Conservation (phyloP, 129 eudicot genomes). For the Deinandra increscens region DNA sequence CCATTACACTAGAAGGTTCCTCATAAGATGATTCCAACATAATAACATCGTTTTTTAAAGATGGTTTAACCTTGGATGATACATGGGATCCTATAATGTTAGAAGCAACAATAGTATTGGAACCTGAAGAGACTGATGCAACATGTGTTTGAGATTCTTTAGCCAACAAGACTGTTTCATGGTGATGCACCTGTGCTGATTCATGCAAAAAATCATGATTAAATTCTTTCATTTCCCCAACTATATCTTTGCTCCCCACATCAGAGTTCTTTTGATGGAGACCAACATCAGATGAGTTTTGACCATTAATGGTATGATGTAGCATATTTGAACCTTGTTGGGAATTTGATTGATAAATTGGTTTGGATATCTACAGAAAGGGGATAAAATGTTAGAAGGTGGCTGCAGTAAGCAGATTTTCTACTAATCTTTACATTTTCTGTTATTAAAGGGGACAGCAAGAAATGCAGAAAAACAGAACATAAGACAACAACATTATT, state of each 20-base stretch:
- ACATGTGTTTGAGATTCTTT: conserved; percentile 31
- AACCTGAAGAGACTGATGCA: conserved; percentile 24
- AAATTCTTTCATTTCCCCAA: conserved; percentile 31
- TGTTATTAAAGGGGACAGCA: background rate
- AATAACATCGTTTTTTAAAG: conserved; percentile 15
- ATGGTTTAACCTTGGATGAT: conserved; percentile 22
- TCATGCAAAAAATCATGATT: conserved; percentile 23
- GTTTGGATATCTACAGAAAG: conserved; percentile 41
- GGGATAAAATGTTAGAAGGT: conserved; percentile 29
- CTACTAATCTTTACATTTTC: background rate
- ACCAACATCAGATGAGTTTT: conserved; percentile 19
- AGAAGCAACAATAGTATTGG: conserved; percentile 33
- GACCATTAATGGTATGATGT: conserved; percentile 27
- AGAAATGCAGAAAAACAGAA: background rate
- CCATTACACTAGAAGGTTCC: conserved; percentile 26
- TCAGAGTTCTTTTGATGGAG: conserved; percentile 26
- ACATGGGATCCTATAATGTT: conserved; percentile 22
- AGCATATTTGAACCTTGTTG: conserved; percentile 36
- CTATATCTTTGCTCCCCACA: conserved; percentile 24
- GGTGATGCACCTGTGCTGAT: conserved; percentile 26
- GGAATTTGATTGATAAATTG: conserved; percentile 28
- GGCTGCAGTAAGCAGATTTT: conserved; percentile 3
- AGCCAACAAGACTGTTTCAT: conserved; percentile 28
- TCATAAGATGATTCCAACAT: conserved; percentile 31
- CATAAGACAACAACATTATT: background rate